Evolutionary conservation across 345 rosid genomes (phyloP).

Genomic region (Balakata baccata): DNA sequence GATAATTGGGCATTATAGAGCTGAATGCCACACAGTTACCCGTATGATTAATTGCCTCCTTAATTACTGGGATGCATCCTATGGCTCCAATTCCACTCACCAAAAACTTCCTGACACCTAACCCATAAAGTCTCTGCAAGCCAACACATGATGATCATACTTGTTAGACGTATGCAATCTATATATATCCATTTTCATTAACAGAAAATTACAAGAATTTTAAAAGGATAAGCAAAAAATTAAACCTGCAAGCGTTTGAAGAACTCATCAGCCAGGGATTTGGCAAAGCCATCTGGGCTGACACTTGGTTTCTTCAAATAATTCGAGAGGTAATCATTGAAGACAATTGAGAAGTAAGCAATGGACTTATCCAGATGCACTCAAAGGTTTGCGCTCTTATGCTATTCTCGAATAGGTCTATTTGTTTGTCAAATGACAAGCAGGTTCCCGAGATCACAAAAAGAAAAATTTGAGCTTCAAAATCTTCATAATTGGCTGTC

Average conservation of each 20-base stretch:
- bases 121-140: neutral
- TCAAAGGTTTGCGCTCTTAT: neutral
- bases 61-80: neutral
- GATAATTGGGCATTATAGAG: neutral
- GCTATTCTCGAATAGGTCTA: neutral
- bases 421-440: constrained; percentile 2
- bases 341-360: neutral
- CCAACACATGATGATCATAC: neutral
- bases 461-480: neutral
- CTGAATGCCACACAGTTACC: neutral
- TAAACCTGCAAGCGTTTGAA: constrained; percentile 7
- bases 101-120: neutral
- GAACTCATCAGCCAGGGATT: neutral
- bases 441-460: neutral
- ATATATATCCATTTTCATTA: neutral
- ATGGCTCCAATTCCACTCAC: neutral
- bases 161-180: neutral
- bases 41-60: neutral
- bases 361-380: neutral
- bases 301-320: neutral
- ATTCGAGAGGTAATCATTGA: constrained; percentile 1
- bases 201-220: neutral
- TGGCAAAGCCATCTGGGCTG: neutral
- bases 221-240: neutral
- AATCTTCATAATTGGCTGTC: too few relatives aligned